Percentiles rank a stretch among this genome's conserved stretches.
Evolutionary conservation across 2,329 filamentous ascomycete genomes (phyloP).

Genomic region (Xylaria sp.): DNA sequence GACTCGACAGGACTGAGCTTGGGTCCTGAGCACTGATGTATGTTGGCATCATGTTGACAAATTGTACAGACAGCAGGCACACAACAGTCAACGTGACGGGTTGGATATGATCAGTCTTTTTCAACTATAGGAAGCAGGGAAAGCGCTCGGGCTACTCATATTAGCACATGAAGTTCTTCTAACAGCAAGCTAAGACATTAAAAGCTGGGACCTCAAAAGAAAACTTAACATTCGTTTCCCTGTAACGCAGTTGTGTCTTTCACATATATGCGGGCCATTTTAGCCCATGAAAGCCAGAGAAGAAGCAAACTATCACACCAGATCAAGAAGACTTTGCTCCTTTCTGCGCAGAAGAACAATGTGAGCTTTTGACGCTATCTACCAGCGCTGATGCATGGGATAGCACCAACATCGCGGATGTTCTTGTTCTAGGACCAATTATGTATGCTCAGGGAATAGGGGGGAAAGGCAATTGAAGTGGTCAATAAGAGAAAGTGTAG

Average conservation of each 20-base stretch:
- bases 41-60: conserved; percentile 35
- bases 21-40: conserved; percentile 26
- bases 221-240: conserved; percentile 16
- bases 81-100: background rate
- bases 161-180: conserved; percentile 11
- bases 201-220: conserved; percentile 38
- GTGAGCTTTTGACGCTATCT: conserved; percentile 21
- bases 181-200: conserved; percentile 32
- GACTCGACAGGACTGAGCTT: conserved; percentile 16
- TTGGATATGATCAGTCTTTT: background rate
- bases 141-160: conserved; percentile 38
- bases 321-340: conserved; percentile 24
- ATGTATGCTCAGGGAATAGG: background rate
- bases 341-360: conserved; percentile 1
- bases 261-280: conserved; percentile 20
- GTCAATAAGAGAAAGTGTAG: background rate
- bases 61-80: background rate
- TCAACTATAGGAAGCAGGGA: conserved; percentile 5
- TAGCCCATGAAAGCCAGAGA: conserved; percentile 11
- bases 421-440: background rate
- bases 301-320: conserved; percentile 13
- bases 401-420: conserved; percentile 20
- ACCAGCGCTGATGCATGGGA: conserved; percentile 29
- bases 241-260: conserved; percentile 35
- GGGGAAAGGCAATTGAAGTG: background rate